These are phyloP conservation scores for Raphidocelis subcapitata DNA, from an alignment of 139 green algal species.

Conservation along the genomic window DNA sequence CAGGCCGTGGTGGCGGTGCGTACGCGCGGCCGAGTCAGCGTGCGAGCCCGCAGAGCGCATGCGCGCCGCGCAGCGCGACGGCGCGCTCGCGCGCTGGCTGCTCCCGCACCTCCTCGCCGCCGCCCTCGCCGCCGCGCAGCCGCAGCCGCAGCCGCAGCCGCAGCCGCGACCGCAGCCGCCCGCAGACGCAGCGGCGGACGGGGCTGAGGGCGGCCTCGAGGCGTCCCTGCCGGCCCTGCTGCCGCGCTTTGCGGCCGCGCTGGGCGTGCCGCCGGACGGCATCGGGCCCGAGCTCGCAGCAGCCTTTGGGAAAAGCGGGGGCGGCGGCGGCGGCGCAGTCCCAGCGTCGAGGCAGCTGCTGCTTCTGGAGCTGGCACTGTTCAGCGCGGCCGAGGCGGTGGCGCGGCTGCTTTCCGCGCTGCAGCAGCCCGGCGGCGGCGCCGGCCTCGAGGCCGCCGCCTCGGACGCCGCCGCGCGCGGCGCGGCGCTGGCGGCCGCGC, in stretches of 20 bases:
- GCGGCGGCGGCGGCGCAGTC: not conserved
- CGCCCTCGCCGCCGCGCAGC: constrained; percentile 4
- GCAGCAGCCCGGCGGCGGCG: not conserved
- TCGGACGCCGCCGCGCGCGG: constrained; percentile 2
- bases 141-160: constrained; percentile 1
- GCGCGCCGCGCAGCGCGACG: not conserved
- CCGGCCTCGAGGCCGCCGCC: not conserved
- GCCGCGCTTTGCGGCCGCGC: not conserved
- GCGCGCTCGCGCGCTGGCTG: constrained; percentile 35
- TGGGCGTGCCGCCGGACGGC: not conserved
- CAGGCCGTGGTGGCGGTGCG: constrained; percentile 45
- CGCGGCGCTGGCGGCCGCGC: not conserved
- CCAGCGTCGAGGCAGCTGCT: not conserved
- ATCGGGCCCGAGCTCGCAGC: not conserved
- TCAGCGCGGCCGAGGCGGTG: constrained; percentile 12
- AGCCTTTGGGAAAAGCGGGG: not conserved
- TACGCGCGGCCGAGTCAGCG: constrained; percentile 31
- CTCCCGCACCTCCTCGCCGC: constrained; percentile 35
- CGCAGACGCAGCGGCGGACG: not conserved
- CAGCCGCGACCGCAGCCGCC: not conserved
- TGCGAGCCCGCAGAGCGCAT: constrained; percentile 9
- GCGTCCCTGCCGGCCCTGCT: constrained; percentile 1
- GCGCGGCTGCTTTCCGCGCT: constrained; percentile 10
- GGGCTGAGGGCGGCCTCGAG: constrained; percentile 9
- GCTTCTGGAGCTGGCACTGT: constrained; percentile 28